Base-by-base conservation (phyloP, 2,329 filamentous ascomycete species). In the Colletotrichum lini region DNA sequence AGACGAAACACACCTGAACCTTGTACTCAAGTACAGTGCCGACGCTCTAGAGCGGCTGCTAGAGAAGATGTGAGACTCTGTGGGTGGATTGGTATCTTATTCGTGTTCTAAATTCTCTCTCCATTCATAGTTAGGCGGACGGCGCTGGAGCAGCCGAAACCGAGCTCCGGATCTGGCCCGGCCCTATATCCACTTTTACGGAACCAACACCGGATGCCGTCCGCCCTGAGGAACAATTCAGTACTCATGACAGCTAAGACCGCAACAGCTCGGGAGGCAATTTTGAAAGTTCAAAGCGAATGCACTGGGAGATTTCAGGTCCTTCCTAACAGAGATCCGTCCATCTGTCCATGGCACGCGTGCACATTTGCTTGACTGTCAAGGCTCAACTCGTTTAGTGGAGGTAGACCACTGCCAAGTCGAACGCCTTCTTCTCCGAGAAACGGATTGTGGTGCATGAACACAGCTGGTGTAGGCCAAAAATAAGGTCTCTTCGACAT, bases 101-200 rank as follows among this genome's bases (percentile, higher is more conserved):
- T 38, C 8, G 3, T 10, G 35, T 3, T 38, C 35, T 35, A 10
- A 38, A 10, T 3, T 3, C 0, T 10, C 2, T 9, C 9, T 38
- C 35, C 35, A 10, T 9, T 9, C 10, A 10, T 38, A 2, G 35
- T 13, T 21, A 66, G 64, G 64, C 40, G 53, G 64, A 45, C 50
- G 45, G 8, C 26, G 16, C 58, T 38, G 54, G 35, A 44, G 38
- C 40, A 52, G 23, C 52, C 66, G 61, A 53, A 38, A 30, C 38
- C n/a, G 52, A 58, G 21, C 18, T 45, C 66, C 66, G 60, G 50
- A 38, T 52, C 45, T 35, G 1, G 9, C 44, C 52, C 45, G 59
- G 8, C n/a, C 9, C 4, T 18, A 21, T 49, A 35, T 18, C 44
- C 47, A 26, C 47, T 23, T 62, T 40, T 10, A 18, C 30, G 59